phyloP scores from a whole-genome alignment of 257 asterid species.

The Solanum ossicruentum region DNA sequence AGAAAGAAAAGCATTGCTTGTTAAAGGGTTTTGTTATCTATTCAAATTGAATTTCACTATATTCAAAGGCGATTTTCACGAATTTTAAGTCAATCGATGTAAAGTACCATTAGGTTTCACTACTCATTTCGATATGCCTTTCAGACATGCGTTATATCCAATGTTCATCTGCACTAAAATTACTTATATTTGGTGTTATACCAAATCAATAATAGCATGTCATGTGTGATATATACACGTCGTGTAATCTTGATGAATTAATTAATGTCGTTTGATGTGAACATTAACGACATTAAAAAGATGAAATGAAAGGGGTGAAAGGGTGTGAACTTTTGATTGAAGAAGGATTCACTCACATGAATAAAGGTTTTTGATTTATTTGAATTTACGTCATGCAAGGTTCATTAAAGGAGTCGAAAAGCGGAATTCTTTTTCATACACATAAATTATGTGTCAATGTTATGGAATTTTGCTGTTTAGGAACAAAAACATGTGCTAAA shows the following conservation, averaged over 20 bases:
- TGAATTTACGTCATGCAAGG: not conserved
- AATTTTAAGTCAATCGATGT: not conserved
- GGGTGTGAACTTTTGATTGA: not conserved
- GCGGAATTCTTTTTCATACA: not conserved
- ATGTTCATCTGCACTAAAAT: not conserved
- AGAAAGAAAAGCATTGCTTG: slow-evolving; percentile 30
- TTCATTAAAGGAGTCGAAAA: not conserved
- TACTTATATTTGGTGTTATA: not conserved
- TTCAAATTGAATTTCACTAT: not conserved
- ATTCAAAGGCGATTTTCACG: not conserved
- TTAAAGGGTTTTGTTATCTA: not conserved
- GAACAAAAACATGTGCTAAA: not conserved
- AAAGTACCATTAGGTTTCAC: not conserved
- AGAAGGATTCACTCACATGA: not conserved
- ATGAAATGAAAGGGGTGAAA: not conserved
- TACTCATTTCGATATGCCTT: not conserved
- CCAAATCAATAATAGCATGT: not conserved
- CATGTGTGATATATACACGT: not conserved
- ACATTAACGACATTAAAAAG: not conserved
- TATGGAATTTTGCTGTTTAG: not conserved
- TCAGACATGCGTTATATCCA: not conserved
- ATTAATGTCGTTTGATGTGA: not conserved
- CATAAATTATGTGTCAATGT: not conserved
- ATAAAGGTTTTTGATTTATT: not conserved
- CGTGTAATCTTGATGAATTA: not conserved